Evolutionary conservation across 257 asterid species (phyloP).

Genomic region (Phtheirospermum japonicum): DNA sequence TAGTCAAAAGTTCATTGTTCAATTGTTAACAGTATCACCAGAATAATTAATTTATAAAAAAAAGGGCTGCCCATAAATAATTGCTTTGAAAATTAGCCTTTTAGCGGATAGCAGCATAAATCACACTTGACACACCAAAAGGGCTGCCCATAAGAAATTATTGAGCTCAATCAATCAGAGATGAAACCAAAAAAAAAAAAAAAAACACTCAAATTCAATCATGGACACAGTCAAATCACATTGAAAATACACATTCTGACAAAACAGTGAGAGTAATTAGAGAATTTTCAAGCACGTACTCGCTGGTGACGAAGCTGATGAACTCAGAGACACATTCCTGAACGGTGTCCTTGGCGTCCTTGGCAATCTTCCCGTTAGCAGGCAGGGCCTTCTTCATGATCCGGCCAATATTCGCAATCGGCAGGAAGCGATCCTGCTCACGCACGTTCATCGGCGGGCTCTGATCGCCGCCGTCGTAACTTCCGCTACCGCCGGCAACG

Average conservation of each 20-base stretch:
- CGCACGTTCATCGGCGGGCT: conserved; percentile 59
- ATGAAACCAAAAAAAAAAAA: too few relatives aligned
- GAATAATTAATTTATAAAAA: too few relatives aligned
- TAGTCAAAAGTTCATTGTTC: not conserved
- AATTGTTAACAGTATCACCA: not conserved
- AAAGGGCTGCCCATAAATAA: too few relatives aligned
- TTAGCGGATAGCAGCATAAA: not conserved
- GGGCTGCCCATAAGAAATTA: not conserved
- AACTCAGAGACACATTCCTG: conserved; percentile 80
- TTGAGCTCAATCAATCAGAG: not conserved
- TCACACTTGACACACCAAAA: conserved; percentile 14
- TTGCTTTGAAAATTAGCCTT: not conserved
- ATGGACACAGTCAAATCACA: conserved; percentile 3
- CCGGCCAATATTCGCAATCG: conserved; percentile 70
- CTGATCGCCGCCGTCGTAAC: conserved; percentile 54
- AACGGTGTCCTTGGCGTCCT: conserved; percentile 75
- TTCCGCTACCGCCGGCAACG: conserved; percentile 34
- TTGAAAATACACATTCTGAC: not conserved
- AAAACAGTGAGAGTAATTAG: not conserved
- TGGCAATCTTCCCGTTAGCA: conserved; percentile 65
- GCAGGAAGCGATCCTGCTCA: conserved; percentile 70
- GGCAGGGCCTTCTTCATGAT: conserved; percentile 81
- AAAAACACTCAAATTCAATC: conserved; percentile 5
- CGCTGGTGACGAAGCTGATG: conserved; percentile 77
- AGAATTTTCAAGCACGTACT: conserved; percentile 34